Evolutionary conservation across 202 grass and related monocot species (phyloP).

Genomic region (Dendrocalamus latiflorus): DNA sequence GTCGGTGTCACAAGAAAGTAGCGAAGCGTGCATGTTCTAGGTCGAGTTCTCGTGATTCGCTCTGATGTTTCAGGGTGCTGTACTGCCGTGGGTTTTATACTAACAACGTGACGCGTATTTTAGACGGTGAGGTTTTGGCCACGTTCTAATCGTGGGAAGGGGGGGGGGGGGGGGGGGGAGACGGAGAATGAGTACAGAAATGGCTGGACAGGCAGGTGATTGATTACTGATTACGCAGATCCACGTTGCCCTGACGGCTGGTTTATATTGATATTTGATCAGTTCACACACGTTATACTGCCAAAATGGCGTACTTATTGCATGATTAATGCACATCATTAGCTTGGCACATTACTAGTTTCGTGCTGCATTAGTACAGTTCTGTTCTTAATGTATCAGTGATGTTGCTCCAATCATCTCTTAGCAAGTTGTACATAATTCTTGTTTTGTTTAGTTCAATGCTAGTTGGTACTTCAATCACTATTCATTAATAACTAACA

Average conservation of each 20-base stretch:
- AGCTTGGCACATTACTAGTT: neutral
- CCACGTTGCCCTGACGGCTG: neutral
- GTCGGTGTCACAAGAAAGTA: neutral
- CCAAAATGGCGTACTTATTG: neutral
- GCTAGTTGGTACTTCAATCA: neutral
- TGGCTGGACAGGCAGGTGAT: neutral
- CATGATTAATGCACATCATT: too few relatives aligned
- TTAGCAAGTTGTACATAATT: neutral
- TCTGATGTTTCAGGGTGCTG: neutral
- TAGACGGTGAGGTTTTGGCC: neutral
- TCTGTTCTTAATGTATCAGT: neutral
- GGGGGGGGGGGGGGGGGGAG: neutral
- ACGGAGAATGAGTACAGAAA: neutral
- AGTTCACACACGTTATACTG: neutral
- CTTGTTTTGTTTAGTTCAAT: neutral
- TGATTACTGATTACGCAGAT: neutral
- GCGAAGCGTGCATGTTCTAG: neutral
- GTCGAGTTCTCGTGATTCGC: neutral
- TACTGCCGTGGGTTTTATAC: slow-evolving; percentile 9
- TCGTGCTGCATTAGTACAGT: neutral
- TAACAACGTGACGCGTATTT: slow-evolving; percentile 15
- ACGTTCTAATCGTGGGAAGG: slow-evolving; percentile 5
- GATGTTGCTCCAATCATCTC: neutral
- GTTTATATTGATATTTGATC: neutral
- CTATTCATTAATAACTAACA: too few relatives aligned